A percentile compares a stretch with the other conserved stretches of the same genome.
Conservation (phyloP, 164 flowering plant species). For the Aristolochia fimbriata region DNA sequence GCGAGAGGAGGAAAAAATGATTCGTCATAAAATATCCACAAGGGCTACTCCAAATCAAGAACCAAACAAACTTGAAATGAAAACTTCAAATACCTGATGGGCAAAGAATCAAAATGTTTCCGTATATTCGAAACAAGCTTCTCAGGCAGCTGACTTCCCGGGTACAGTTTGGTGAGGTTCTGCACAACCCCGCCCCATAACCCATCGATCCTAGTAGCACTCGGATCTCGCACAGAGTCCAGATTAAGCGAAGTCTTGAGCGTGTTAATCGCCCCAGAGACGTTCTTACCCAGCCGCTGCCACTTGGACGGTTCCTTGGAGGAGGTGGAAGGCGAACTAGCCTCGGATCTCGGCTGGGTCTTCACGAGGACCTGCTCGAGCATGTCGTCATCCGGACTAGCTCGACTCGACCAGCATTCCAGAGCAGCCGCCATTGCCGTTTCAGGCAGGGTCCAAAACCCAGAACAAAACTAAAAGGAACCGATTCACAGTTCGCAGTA, state of each 20-base stretch:
- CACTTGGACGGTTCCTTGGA: slow-evolving; percentile 39
- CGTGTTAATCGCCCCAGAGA: slow-evolving; percentile 67
- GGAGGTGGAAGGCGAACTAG: slow-evolving; percentile 1
- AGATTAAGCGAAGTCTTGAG: slow-evolving; percentile 68
- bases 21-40: too few relatives aligned
- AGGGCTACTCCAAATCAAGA: too few relatives aligned
- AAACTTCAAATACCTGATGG: slow-evolving; percentile 45
- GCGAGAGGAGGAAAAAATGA: too few relatives aligned
- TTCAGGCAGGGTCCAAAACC: neutral
- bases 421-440: slow-evolving; percentile 74
- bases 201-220: slow-evolving; percentile 27
- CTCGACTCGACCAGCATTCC: slow-evolving; percentile 88
- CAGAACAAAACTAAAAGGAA: neutral
- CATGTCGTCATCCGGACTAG: slow-evolving; percentile 79
- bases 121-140: slow-evolving; percentile 79
- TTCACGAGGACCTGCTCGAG: slow-evolving; percentile 85
- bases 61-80: too few relatives aligned
- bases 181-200: slow-evolving; percentile 74
- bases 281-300: slow-evolving; percentile 66
- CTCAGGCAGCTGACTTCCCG: slow-evolving; percentile 95
- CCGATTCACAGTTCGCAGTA: neutral
- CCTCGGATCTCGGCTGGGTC: slow-evolving; percentile 69
- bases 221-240: slow-evolving; percentile 42
- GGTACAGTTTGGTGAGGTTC: slow-evolving; percentile 78
- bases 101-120: slow-evolving; percentile 85